Evolutionary conservation across 1,139 yeast genomes (phyloP).

Genomic region (Schwanniomyces etchellsii): DNA sequence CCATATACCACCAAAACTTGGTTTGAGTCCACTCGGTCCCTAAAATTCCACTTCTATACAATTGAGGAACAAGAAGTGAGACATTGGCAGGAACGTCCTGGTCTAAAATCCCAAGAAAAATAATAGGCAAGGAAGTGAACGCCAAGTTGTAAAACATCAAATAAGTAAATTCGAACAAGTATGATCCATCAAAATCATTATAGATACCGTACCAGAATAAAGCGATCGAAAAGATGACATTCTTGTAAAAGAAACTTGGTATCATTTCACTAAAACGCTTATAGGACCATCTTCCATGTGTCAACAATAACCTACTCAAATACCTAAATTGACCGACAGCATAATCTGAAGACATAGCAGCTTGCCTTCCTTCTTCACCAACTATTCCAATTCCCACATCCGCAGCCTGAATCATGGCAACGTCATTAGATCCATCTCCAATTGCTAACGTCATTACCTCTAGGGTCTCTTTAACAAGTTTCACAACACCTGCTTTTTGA

Average conservation of each 20-base stretch:
- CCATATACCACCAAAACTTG: constrained; percentile 81
- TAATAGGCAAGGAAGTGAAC: constrained; percentile 90
- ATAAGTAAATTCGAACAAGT: constrained; percentile 86
- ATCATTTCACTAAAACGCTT: constrained; percentile 90
- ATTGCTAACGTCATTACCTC: constrained; percentile 80
- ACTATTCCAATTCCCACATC: constrained; percentile 98
- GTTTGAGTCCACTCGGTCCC: constrained; percentile 74
- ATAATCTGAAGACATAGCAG: constrained; percentile 96
- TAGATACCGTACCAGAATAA: constrained; percentile 91
- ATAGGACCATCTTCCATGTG: constrained; percentile 97
- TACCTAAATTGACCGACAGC: constrained; percentile 94
- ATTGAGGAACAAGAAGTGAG: constrained; percentile 82
- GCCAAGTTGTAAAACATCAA: constrained; percentile 92
- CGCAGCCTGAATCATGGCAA: constrained; percentile 98
- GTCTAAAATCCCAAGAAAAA: constrained; percentile 83
- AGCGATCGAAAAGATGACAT: constrained; percentile 81
- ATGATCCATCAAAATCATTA: constrained; percentile 84
- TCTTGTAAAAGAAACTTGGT: constrained; percentile 89
- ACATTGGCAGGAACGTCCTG: constrained; percentile 86
- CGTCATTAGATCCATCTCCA: constrained; percentile 99
- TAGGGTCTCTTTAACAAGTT: constrained; percentile 78
- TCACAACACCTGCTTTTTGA: constrained; percentile 94
- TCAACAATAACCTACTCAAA: constrained; percentile 68
- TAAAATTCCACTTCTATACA: constrained; percentile 79
- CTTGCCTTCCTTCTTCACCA: constrained; percentile 98